Conservation (phyloP, 2,329 filamentous ascomycete genomes). For the Stagonosporopsis vannaccii region DNA sequence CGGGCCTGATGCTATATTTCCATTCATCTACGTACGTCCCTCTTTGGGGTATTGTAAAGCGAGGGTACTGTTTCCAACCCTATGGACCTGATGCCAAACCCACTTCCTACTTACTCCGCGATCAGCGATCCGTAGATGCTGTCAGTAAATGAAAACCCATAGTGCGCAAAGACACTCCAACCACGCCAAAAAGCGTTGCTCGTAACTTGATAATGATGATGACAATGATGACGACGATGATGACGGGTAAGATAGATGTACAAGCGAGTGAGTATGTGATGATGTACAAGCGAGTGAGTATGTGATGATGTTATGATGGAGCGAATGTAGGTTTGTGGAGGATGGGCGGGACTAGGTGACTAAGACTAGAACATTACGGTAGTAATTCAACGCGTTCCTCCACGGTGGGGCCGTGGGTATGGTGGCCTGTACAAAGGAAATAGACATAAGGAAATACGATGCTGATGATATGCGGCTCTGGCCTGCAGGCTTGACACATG, state of each 20-base stretch:
- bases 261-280: slow-evolving; percentile 4
- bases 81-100: not conserved
- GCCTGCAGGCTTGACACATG: not conserved
- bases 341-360: slow-evolving; percentile 33
- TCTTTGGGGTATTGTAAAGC: not conserved
- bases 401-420: slow-evolving; percentile 16
- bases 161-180: not conserved
- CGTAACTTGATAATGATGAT: not conserved
- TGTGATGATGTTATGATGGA: slow-evolving; percentile 5
- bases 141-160: not conserved
- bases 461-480: not conserved
- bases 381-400: slow-evolving; percentile 37
- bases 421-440: slow-evolving; percentile 13
- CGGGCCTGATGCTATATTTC: not conserved
- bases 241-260: not conserved
- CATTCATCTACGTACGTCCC: not conserved
- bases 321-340: slow-evolving; percentile 25
- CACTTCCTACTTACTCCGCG: not conserved
- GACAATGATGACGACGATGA: no score
- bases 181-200: not conserved
- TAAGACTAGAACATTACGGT: slow-evolving; percentile 45
- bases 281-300: not conserved
- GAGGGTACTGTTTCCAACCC: not conserved
- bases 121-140: not conserved
- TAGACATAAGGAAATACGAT: slow-evolving; percentile 1